Conservation (phyloP, 2,329 filamentous ascomycete species). For the Ophiognomonia clavigignenti-juglandacearum region DNA sequence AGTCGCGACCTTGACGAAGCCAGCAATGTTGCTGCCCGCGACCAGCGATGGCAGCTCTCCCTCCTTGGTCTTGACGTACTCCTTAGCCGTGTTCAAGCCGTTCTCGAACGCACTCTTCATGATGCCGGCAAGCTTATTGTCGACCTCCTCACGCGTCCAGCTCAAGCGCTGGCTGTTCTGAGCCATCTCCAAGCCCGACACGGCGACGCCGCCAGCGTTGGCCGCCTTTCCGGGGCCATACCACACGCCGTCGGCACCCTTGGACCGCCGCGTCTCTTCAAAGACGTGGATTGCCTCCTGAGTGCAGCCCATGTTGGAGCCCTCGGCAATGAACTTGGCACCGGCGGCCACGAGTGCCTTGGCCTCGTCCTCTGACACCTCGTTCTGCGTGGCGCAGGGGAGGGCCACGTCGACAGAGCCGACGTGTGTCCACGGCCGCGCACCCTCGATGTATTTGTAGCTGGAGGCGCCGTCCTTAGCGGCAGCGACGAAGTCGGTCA, state of each 20-base stretch:
- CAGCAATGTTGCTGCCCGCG: constrained; percentile 93
- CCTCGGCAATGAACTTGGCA: constrained; percentile 84
- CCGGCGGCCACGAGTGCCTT: constrained; percentile 72
- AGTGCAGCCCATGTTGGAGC: constrained; percentile 98
- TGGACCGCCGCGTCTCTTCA: constrained; percentile 69
- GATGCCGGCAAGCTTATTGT: constrained; percentile 78
- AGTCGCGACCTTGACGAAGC: constrained; percentile 90
- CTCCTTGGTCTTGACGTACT: constrained; percentile 74
- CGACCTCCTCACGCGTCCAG: constrained; percentile 89
- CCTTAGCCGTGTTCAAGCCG: constrained; percentile 82
- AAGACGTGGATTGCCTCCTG: constrained; percentile 93
- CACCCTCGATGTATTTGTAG: constrained; percentile 84
- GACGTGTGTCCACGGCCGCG: constrained; percentile 86
- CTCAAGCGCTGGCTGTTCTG: constrained; percentile 83
- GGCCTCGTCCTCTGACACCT: constrained; percentile 89
- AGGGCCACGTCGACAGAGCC: constrained; percentile 87
- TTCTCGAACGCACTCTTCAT: constrained; percentile 94
- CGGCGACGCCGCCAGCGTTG: constrained; percentile 95
- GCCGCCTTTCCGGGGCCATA: constrained; percentile 96
- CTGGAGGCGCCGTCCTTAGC: constrained; percentile 55
- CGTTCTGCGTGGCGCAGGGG: constrained; percentile 94
- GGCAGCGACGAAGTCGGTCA: constrained; percentile 43
- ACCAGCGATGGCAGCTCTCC: constrained; percentile 86
- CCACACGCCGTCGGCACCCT: constrained; percentile 73
- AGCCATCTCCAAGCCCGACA: constrained; percentile 97